These are phyloP conservation scores for Alloteropsis semialata DNA, from an alignment of 176 grass and related monocot species.

Conservation along the genomic window DNA sequence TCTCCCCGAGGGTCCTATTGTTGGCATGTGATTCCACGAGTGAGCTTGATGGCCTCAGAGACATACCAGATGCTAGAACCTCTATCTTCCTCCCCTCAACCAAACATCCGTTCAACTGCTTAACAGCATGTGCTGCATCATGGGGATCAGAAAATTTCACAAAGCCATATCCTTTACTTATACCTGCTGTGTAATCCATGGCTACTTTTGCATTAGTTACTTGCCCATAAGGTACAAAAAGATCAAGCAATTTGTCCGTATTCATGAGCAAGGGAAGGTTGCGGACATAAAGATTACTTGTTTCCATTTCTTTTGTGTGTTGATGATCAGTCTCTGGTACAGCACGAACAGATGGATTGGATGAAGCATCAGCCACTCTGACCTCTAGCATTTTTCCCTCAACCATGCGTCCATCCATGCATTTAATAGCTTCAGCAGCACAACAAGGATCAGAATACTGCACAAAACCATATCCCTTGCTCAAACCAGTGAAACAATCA, in stretches of 20 bases:
- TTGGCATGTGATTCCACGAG: neutral
- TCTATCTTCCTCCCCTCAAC: slow-evolving; percentile 45
- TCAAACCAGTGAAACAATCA: slow-evolving; percentile 49
- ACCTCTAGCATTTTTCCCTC: slow-evolving; percentile 55
- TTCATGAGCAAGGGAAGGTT: slow-evolving; percentile 50
- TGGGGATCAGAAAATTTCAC: slow-evolving; percentile 44
- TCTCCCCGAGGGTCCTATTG: slow-evolving; percentile 32
- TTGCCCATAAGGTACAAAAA: slow-evolving; percentile 55
- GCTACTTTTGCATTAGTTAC: slow-evolving; percentile 43
- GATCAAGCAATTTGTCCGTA: slow-evolving; percentile 26
- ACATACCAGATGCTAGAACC: slow-evolving; percentile 1
- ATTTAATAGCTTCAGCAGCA: slow-evolving; percentile 43
- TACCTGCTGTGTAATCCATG: slow-evolving; percentile 41
- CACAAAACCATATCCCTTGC: slow-evolving; percentile 71
- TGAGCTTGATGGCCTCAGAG: slow-evolving; percentile 9
- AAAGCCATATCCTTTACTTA: slow-evolving; percentile 67
- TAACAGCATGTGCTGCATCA: slow-evolving; percentile 39
- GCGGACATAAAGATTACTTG: slow-evolving; percentile 26
- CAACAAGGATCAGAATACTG: slow-evolving; percentile 49
- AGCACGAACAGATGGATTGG: slow-evolving; percentile 15
- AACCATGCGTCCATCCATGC: slow-evolving; percentile 52
- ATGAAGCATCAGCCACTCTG: slow-evolving; percentile 29
- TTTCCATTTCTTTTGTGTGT: slow-evolving; percentile 27
- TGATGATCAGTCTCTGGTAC: slow-evolving; percentile 6
- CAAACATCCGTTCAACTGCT: slow-evolving; percentile 41